Percentiles rank a stretch among this genome's conserved stretches.
phyloP scores from a whole-genome alignment of 75 land plant species.

The Pinus tabuliformis region DNA sequence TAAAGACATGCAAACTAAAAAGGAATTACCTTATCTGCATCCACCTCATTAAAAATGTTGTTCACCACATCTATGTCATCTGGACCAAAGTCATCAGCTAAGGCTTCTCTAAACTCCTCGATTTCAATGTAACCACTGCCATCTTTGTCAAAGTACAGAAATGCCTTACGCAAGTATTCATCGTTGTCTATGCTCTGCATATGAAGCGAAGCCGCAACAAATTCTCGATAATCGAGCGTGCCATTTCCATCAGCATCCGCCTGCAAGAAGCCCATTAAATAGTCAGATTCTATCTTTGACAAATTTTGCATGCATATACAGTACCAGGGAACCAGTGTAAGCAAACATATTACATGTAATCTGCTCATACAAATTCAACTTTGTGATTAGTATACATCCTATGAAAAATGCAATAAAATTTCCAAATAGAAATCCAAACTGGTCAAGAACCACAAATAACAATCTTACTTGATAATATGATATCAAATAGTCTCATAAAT shows the following conservation, averaged over 20 bases:
- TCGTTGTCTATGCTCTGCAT: conserved; percentile 62
- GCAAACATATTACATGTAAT: background rate
- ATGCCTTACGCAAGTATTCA: conserved; percentile 54
- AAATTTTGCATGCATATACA: background rate
- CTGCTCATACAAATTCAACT: background rate
- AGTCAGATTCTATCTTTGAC: background rate
- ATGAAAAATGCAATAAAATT: no score
- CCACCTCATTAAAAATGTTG: conserved; percentile 68
- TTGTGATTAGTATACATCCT: background rate
- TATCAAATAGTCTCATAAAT: background rate
- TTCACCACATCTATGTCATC: conserved; percentile 44
- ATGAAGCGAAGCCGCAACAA: conserved; percentile 46
- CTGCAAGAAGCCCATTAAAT: conserved; percentile 10
- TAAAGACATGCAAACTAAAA: background rate
- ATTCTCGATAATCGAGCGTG: conserved; percentile 41
- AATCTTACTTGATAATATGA: background rate
- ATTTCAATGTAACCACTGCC: conserved; percentile 52
- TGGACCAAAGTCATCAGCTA: conserved; percentile 35
- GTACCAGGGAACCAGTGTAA: background rate
- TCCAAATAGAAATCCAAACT: background rate
- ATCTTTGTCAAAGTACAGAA: conserved; percentile 52
- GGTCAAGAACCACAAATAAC: background rate
- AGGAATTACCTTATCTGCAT: conserved; percentile 55
- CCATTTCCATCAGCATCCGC: conserved; percentile 48
- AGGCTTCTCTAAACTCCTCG: conserved; percentile 55